Evolutionary conservation across 2,329 filamentous ascomycete species (phyloP).

Genomic region (Onygenales sp.): DNA sequence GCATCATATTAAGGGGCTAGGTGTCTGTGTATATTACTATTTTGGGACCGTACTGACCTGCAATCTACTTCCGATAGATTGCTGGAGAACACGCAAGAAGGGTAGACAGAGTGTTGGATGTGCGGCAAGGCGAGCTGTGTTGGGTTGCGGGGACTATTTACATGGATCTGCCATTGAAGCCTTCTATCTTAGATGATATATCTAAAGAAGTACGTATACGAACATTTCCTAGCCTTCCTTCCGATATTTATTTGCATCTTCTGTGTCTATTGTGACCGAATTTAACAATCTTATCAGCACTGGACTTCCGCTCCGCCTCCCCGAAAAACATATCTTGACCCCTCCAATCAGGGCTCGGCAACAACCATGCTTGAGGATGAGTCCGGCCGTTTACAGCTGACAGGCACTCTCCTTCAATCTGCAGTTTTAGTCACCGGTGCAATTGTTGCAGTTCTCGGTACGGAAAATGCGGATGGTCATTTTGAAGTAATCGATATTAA

Average conservation of each 20-base stretch:
- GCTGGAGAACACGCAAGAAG: conserved; percentile 64
- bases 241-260: not conserved
- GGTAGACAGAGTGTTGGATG: conserved; percentile 86
- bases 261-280: not conserved
- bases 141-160: conserved; percentile 94
- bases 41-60: not conserved
- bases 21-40: not conserved
- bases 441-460: conserved; percentile 88
- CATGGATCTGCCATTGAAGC: conserved; percentile 94
- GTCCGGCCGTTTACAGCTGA: conserved; percentile 74
- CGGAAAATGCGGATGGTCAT: conserved; percentile 83
- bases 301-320: conserved; percentile 79
- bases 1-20: not conserved
- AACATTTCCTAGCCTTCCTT: not conserved
- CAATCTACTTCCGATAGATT: conserved; percentile 39
- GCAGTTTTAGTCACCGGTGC: conserved; percentile 81
- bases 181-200: conserved; percentile 90
- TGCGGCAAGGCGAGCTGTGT: conserved; percentile 88
- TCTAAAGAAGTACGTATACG: conserved; percentile 64
- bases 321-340: conserved; percentile 64
- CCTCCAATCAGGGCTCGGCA: conserved; percentile 36
- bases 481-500: conserved; percentile 88
- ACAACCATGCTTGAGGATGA: conserved; percentile 88
- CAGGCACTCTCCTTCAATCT: conserved; percentile 58
- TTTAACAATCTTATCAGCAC: conserved; percentile 45